Evolutionary conservation across 805 yeast genomes (phyloP), one percentile per base, ranked within the genome.

Genomic region (Maudiozyma bulderi): DNA sequence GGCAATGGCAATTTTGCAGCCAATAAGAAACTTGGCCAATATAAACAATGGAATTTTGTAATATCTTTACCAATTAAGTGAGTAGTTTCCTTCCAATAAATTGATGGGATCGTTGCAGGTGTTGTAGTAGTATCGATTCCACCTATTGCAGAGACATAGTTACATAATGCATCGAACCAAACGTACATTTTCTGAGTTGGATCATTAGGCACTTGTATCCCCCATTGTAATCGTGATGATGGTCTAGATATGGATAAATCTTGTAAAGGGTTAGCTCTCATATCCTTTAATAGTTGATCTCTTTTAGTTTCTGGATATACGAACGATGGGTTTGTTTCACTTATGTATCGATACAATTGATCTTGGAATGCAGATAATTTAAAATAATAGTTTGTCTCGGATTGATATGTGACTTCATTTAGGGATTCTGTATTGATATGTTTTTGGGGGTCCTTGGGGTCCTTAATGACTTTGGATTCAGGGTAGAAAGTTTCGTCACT

Each of bases 401-500:
- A 73, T 44, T 86, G 86, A 70, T 74, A 83, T 2, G 74, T 69
- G 1, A 93, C 99, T 53, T 81, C 82, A 48, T 80, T 83, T 6
- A 84, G 80, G 0, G 96, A 78, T 58, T 90, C 97, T 32, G 73
- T 77, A 6, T 66, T 52, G 69, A 70, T 34, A 40, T 49, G 58
- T 39, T 65, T 53, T 32, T 57, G 55, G 4, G 41, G 42, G 6
- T 56, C 49, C 2, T 51, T 50, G 1, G 70, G 67, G 35, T 62
- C 58, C 47, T 58, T 58, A 8, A 65, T 76, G 29, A 87, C 80
- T 63, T 89, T 95, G 2, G 78, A 67, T 52, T 83, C 95, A 0
- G 98, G 86, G 58, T 87, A 91, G 60, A 93, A 93, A 1, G 96
- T 84, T 67, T 93, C 99, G 61, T 93, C 99, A 45, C 95, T 84